Base-by-base conservation (phyloP, 495 filamentous ascomycete species). In the Penicillium riverlandense region DNA sequence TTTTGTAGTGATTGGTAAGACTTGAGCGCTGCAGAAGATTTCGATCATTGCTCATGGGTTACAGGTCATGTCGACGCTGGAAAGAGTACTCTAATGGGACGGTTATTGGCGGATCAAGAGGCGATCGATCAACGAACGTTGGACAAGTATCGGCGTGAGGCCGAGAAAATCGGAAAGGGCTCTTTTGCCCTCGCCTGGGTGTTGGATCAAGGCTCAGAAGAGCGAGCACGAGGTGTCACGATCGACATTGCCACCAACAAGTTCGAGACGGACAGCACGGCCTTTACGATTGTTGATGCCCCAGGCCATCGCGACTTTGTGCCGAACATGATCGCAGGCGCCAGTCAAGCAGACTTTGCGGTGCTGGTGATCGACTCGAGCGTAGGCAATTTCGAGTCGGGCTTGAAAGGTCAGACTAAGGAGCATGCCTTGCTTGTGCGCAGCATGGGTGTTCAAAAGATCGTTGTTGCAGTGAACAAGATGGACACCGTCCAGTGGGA, bases 181-280 rank as follows among this genome's bases (percentile, higher is more conserved):
- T 97, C 92, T 0, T 98, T 98, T 64, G 90, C 89, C 11, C 79
- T 96, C 8, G 92, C 92, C 10, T 98, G 94, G 94, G 87, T 97
- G 1, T 65, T 98, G 43, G 92, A 98, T 66, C 86, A 92, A 55
- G 85, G 86, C 8, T 74, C 78, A 0, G 91, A 97, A 51, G 92
- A 98, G 59, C 78, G 92, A 39, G 77, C 69, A 35, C 78, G 90
- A 47, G 92, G 92, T 35, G 87, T 98, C n/a, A 98, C 92, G 4
- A 95, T 98, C 44, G 92, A 98, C 57, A 90, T 97, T 59, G 94
- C 94, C 32, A 90, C 82, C 16, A 90, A 92, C 65, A 80, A 86
- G 48, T 98, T 98, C 59, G 85, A 91, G 61, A 98, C 92, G 0
- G 80, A 85, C 5, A 83, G 72, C 11, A 89, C 88, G 0, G 74